Percentiles rank a stretch among this genome's conserved stretches.
Evolutionary conservation across 257 asterid species (phyloP).

Genomic region (Nicotiana obtusifolia): DNA sequence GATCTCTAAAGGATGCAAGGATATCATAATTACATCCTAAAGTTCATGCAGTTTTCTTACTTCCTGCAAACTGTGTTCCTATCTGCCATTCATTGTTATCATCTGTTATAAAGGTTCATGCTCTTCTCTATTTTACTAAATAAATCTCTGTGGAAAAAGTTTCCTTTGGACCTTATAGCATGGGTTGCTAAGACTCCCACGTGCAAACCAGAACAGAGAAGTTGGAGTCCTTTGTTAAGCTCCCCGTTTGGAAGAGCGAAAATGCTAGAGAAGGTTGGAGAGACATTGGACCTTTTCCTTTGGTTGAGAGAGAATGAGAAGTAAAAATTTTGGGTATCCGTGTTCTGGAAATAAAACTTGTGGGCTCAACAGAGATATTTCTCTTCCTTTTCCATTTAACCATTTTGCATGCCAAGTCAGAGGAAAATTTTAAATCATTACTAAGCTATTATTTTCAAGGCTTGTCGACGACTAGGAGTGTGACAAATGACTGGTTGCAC

Average conservation of each 20-base stretch:
- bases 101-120: neutral
- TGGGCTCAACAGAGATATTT: neutral
- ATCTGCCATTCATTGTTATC: neutral
- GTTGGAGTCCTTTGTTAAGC: neutral
- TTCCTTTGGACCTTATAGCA: neutral
- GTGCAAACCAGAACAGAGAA: too few species aligned
- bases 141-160: neutral
- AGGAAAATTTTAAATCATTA: neutral
- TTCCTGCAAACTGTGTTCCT: neutral
- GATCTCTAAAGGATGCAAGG: slow-evolving; percentile 64
- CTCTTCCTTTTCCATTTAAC: neutral
- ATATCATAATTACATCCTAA: slow-evolving; percentile 40
- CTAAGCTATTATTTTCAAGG: neutral
- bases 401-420: neutral
- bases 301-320: neutral
- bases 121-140: neutral
- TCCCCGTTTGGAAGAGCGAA: neutral
- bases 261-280: neutral
- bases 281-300: neutral
- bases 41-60: neutral
- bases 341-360: neutral
- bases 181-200: neutral
- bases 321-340: neutral
- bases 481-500: neutral
- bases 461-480: too few species aligned